Base-by-base conservation (phyloP, 805 yeast species). In the Candida ovalis region DNA sequence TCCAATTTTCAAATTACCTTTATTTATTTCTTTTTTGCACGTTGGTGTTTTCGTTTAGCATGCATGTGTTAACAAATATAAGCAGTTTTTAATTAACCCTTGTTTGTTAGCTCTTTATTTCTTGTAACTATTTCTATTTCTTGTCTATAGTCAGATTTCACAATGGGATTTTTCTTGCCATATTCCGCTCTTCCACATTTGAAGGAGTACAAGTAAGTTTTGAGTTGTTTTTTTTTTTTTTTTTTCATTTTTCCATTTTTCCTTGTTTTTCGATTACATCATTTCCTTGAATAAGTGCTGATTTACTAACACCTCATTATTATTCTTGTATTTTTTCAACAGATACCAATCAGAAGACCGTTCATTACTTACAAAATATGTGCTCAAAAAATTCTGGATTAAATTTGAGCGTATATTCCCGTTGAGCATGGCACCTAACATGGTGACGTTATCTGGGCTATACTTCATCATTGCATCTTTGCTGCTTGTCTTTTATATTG, bases 351-450 rank as follows among this genome's bases (percentile, higher is more conserved):
- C 89, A 37, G 95, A 86, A 59, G 98, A 91, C 63, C 83, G 84
- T 50, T 89, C 97, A 0, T 66, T 87, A 38, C 70, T 84, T 23
- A 85, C 97, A 12, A 84, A 82, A 62, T 81, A 81, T 58, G 67
- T 90, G 13, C 73, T 91, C 58, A 89, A 88, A 61, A 88, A 85
- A 45, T 91, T 89, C 73, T 92, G 97, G 94, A 67, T 73, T 45
- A 67, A 74, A 51, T 84, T 89, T 62, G 91, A 85, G 30, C 64
- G 72, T 41, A 70, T 88, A 32, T 88, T 91, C 70, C 98, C 98
- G 2, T 48, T 76, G 52, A 83, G 83, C 78, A 81, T 92, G 85
- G 97, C 97, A 3, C 99, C 99, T 7, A 92, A 92, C 65, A 81
- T 87, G 62, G 85, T 91, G 46, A 92, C 98, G 0, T 69, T 92